phyloP scores from a whole-genome alignment of 148 eudicot genomes.

The Nepenthes mirabilis region DNA sequence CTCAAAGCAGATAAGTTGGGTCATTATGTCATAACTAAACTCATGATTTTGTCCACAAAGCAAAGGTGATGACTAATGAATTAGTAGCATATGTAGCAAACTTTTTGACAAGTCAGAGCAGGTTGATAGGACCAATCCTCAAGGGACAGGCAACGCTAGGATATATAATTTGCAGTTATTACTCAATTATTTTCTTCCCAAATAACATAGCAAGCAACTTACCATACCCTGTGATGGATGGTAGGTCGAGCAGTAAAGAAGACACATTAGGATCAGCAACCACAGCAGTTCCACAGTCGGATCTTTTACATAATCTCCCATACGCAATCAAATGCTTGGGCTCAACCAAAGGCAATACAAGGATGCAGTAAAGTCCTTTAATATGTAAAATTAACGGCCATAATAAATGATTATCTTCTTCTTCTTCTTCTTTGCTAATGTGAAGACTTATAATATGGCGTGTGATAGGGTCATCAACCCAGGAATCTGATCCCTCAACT shows the following conservation, averaged over 20 bases:
- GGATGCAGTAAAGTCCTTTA: conserved; percentile 56
- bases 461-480: conserved; percentile 96
- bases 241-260: conserved; percentile 74
- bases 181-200: neutral
- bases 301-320: conserved; percentile 41
- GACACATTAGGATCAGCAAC: conserved; percentile 74
- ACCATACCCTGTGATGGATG: conserved; percentile 99
- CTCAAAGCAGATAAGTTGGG: too few species aligned
- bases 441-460: conserved; percentile 75
- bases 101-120: too few species aligned
- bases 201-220: conserved; percentile 25
- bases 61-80: too few species aligned
- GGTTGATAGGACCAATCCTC: too few species aligned
- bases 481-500: conserved; percentile 83
- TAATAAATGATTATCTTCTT: conserved; percentile 33
- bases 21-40: too few species aligned
- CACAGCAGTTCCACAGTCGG: conserved; percentile 83
- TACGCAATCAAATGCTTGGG: conserved; percentile 68
- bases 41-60: too few species aligned
- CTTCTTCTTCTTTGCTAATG: conserved; percentile 49
- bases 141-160: too few species aligned
- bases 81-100: too few species aligned
- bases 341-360: conserved; percentile 84
- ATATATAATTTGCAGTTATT: neutral
- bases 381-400: conserved; percentile 85